These are phyloP conservation scores for Firmiana major DNA, from an alignment of 345 rosid species.

Conservation along the genomic window DNA sequence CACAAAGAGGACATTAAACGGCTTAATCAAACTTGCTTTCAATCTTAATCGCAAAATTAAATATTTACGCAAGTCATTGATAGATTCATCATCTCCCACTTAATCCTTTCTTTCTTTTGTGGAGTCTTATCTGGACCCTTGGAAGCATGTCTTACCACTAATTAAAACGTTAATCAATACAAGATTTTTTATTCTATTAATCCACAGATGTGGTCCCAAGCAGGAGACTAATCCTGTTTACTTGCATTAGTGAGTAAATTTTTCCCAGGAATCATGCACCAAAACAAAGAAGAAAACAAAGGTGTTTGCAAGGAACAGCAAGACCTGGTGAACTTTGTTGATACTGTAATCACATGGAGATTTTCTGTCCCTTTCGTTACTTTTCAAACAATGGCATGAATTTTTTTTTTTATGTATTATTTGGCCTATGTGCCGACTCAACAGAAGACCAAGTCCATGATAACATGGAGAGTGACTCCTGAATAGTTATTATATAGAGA, in stretches of 20 bases:
- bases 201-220: neutral
- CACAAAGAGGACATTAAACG: slow-evolving; percentile 6
- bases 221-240: neutral
- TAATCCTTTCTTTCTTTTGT: neutral
- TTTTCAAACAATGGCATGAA: neutral
- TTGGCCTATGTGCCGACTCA: slow-evolving; percentile 27
- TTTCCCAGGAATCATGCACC: slow-evolving; percentile 8
- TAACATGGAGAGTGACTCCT: neutral
- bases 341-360: neutral
- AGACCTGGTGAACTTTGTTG: neutral
- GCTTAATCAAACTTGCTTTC: slow-evolving; percentile 4
- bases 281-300: neutral
- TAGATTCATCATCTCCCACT: neutral
- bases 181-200: neutral
- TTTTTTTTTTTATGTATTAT: neutral
- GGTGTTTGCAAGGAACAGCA: neutral
- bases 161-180: neutral
- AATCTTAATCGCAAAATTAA: slow-evolving; percentile 3
- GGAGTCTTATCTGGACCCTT: neutral
- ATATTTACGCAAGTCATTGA: neutral
- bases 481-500: neutral
- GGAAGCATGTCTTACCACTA: neutral
- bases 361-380: neutral
- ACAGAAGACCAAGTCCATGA: slow-evolving; percentile 23
- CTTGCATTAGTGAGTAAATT: neutral